Conservation (phyloP, 2,329 filamentous ascomycete species). For the Coleophoma eucalyptorum region DNA sequence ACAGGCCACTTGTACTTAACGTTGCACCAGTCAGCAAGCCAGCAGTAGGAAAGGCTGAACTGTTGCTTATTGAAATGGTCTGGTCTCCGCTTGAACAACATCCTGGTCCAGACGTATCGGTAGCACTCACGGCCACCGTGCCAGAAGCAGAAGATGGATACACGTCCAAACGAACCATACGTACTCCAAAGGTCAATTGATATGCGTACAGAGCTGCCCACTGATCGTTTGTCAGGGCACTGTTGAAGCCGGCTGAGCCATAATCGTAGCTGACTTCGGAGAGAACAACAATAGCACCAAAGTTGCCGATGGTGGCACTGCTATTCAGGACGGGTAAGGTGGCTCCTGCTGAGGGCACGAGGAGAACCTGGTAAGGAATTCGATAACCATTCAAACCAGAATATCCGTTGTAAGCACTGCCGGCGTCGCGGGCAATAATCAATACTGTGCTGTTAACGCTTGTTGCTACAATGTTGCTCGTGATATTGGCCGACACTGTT, state of each 20-base stretch:
- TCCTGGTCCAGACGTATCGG: constrained; percentile 23
- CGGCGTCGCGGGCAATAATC: constrained; percentile 49
- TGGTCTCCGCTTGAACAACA: constrained; percentile 52
- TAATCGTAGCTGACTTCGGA: constrained; percentile 37
- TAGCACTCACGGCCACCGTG: neutral
- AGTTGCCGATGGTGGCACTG: constrained; percentile 44
- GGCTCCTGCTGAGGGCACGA: constrained; percentile 49
- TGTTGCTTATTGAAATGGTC: constrained; percentile 49
- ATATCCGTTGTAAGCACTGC: constrained; percentile 42
- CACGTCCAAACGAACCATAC: constrained; percentile 57
- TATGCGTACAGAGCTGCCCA: constrained; percentile 53
- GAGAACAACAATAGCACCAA: constrained; percentile 49
- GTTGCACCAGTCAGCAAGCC: constrained; percentile 42
- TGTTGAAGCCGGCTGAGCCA: constrained; percentile 29
- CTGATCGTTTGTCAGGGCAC: constrained; percentile 46
- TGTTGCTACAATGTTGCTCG: constrained; percentile 6
- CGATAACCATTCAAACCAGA: constrained; percentile 57
- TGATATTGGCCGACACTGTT: neutral
- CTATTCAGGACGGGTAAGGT: constrained; percentile 48
- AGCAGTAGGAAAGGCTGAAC: constrained; percentile 47
- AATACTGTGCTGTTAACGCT: constrained; percentile 41
- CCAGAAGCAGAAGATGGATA: constrained; percentile 50
- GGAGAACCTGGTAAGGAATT: constrained; percentile 51
- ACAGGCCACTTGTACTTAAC: constrained; percentile 47
- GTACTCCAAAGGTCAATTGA: constrained; percentile 52